phyloP scores from a whole-genome alignment of 2,329 filamentous ascomycete genomes.

The Botrytis fragariae region DNA sequence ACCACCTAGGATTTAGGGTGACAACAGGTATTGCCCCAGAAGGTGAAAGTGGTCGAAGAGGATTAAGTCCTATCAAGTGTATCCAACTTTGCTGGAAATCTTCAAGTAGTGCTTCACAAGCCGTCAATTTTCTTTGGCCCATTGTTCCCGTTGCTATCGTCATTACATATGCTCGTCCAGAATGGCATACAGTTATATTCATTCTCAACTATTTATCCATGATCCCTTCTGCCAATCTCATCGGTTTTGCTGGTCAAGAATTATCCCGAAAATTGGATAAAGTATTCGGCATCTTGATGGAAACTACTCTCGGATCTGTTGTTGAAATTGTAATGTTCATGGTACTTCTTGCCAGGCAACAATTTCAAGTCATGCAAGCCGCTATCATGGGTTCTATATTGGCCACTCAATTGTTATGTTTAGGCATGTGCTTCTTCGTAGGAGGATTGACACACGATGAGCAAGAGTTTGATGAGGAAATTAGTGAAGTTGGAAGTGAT shows the following conservation, averaged over 20 bases:
- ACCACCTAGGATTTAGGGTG: constrained; percentile 31
- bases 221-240: constrained; percentile 71
- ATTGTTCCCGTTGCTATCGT: constrained; percentile 71
- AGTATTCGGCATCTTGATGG: constrained; percentile 62
- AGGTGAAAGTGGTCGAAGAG: constrained; percentile 67
- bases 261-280: constrained; percentile 72
- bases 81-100: constrained; percentile 62
- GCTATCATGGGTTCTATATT: constrained; percentile 82
- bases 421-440: constrained; percentile 77
- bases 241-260: constrained; percentile 72
- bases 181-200: constrained; percentile 64
- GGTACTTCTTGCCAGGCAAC: constrained; percentile 56
- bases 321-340: constrained; percentile 84
- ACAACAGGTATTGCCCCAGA: constrained; percentile 45
- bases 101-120: constrained; percentile 59
- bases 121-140: constrained; percentile 72
- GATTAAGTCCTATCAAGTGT: constrained; percentile 63
- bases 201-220: constrained; percentile 72
- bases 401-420: constrained; percentile 75
- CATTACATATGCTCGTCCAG: constrained; percentile 52
- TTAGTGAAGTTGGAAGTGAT: constrained; percentile 76
- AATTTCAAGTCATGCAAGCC: constrained; percentile 71
- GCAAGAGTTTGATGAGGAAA: constrained; percentile 68
- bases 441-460: constrained; percentile 68
- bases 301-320: constrained; percentile 66